phyloP scores from a whole-genome alignment of 495 filamentous ascomycete genomes.

The Lasiosphaeria miniovina region DNA sequence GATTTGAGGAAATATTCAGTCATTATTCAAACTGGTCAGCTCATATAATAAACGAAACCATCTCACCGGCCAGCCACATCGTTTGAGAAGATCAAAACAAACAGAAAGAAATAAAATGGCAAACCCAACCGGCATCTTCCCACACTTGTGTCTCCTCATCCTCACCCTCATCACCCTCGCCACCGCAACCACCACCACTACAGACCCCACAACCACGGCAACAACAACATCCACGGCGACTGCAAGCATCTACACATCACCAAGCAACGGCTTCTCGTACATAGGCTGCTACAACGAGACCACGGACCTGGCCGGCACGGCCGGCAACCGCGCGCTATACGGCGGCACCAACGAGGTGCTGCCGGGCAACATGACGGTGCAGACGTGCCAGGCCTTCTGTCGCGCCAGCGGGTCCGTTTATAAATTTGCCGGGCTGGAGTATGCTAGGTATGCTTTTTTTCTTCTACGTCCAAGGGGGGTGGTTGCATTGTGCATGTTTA shows the following conservation, averaged over 20 bases:
- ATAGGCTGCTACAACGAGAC: constrained; percentile 52
- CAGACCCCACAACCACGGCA: neutral
- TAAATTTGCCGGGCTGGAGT: constrained; percentile 47
- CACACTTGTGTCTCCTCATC: neutral
- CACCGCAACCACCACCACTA: neutral
- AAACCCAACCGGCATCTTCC: too few species aligned
- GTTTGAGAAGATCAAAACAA: too few species aligned
- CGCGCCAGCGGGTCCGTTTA: constrained; percentile 19
- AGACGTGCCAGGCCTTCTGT: constrained; percentile 43
- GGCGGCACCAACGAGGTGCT: constrained; percentile 30
- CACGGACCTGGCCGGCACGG: constrained; percentile 27
- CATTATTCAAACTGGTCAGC: too few species aligned
- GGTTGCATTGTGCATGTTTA: too few species aligned
- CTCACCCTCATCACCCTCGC: neutral
- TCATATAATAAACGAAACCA: too few species aligned
- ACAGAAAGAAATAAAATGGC: too few species aligned
- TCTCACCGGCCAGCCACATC: too few species aligned
- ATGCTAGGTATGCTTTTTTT: constrained; percentile 34
- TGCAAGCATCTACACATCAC: constrained; percentile 5
- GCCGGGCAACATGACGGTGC: constrained; percentile 40
- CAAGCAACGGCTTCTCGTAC: constrained; percentile 32
- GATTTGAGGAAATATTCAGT: too few species aligned
- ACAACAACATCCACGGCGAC: neutral
- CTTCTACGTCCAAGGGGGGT: neutral
- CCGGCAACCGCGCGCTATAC: constrained; percentile 31